Conservation (phyloP, 345 rosid genomes). For the Hypericum androsaemum region DNA sequence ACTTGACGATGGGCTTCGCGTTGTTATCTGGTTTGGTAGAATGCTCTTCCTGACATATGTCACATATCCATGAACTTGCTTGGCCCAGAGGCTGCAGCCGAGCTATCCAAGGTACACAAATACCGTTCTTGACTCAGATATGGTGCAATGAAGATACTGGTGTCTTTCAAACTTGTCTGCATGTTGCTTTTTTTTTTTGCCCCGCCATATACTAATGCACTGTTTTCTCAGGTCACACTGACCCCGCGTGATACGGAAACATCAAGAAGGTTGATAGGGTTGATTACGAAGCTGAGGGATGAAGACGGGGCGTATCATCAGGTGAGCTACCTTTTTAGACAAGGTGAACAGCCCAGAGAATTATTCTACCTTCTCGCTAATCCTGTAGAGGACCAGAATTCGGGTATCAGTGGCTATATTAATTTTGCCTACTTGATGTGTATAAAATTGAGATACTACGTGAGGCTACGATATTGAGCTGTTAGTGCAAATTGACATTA, state of each 20-base stretch:
- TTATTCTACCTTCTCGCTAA: slow-evolving; percentile 67
- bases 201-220: not conserved
- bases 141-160: too few relatives aligned
- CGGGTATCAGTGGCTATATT: slow-evolving; percentile 65
- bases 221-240: slow-evolving; percentile 47
- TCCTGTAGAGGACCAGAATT: slow-evolving; percentile 76
- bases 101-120: slow-evolving; percentile 62
- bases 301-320: too few relatives aligned
- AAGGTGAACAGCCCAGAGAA: slow-evolving; percentile 99
- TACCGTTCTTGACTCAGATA: slow-evolving; percentile 1
- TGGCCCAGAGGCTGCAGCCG: slow-evolving; percentile 80
- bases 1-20: slow-evolving; percentile 80
- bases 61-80: slow-evolving; percentile 70
- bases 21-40: too few relatives aligned
- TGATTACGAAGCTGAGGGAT: slow-evolving; percentile 63
- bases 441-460: too few relatives aligned
- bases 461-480: too few relatives aligned
- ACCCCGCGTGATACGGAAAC: slow-evolving; percentile 54
- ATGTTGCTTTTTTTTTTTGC: not conserved
- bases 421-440: too few relatives aligned
- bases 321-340: slow-evolving; percentile 68
- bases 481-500: too few relatives aligned
- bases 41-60: slow-evolving; percentile 88
- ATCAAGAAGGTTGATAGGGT: slow-evolving; percentile 66
- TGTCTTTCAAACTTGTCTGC: too few relatives aligned